A percentile compares a stretch with the other conserved stretches of the same genome.
These are phyloP conservation scores for Xylariaceae sp. DNA, from an alignment of 2,329 filamentous ascomycete genomes.

Conservation along the genomic window DNA sequence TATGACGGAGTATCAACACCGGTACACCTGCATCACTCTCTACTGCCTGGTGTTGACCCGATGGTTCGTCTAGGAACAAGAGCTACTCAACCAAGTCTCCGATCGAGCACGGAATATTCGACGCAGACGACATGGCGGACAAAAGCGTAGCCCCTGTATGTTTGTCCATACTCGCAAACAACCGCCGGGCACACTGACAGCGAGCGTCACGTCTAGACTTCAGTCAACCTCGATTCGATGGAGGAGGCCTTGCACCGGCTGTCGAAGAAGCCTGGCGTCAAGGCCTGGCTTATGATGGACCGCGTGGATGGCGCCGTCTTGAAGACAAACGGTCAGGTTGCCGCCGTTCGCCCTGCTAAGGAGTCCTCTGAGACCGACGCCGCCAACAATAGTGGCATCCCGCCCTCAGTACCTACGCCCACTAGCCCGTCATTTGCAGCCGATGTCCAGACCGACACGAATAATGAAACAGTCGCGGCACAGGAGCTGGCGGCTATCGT, in stretches of 20 bases:
- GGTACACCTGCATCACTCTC: neutral
- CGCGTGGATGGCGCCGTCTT: constrained; percentile 67
- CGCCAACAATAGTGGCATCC: constrained; percentile 15
- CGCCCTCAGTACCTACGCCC: constrained; percentile 26
- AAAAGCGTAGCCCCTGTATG: constrained; percentile 25
- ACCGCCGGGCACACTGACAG: constrained; percentile 1
- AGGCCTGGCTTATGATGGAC: constrained; percentile 71
- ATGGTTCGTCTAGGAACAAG: neutral
- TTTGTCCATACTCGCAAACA: neutral
- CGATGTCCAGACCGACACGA: constrained; percentile 38
- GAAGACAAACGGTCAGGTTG: constrained; percentile 65
- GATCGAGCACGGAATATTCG: neutral
- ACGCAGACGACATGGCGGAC: constrained; percentile 24
- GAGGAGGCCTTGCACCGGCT: constrained; percentile 63
- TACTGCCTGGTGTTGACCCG: neutral
- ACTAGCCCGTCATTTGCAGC: constrained; percentile 40
- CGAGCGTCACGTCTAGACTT: constrained; percentile 24
- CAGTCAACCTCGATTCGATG: constrained; percentile 54
- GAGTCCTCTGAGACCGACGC: constrained; percentile 12
- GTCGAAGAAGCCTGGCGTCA: constrained; percentile 72
- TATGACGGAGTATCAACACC: neutral
- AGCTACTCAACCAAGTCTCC: neutral
- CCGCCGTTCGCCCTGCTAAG: constrained; percentile 48
- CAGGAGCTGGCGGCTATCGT: constrained; percentile 72
- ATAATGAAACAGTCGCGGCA: constrained; percentile 52